Base-by-base conservation (phyloP, 1,284 basidiomycete species). In the Mycosarcoma maydis region DNA sequence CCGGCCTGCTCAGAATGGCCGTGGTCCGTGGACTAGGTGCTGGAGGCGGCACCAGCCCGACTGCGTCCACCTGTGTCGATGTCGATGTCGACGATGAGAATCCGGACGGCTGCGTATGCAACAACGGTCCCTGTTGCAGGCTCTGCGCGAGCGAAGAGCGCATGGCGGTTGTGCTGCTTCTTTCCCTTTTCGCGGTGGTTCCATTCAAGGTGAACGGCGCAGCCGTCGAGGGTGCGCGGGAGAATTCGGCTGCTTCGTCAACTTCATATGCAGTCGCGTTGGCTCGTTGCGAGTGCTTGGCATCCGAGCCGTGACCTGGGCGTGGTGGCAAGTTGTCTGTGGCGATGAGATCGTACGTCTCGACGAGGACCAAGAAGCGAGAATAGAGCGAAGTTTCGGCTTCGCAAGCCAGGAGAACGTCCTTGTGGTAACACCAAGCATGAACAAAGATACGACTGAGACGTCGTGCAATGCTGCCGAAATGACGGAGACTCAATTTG, bases 371-470 rank as follows among this genome's bases (percentile, higher is more conserved):
- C 48, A 91, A 86, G 85, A 98, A 98, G 65, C 94, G 90, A 26
- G 90, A 89, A 77, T 97, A 97, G 2, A 98, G 85, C 0, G 90
- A 90, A 6, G 90, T 93, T 82, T 97, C 92, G 3, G 89, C 90
- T 83, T 95, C 92, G 38, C 91, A 91, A 75, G 91, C 89, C 72
- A 92, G 89, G 76, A 94, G 97, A 0, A 89, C 87, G 76, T 95
- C 94, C 55, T 91, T 89, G 82, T 98, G 82, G 43, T 83, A 82
- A 37, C 71, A 77, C 84, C 92, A 95, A 1, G 94, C 92, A 82
- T 98, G 95, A 0, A 92, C 92, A 80, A 98, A 98, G 75, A 97
- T 94, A 42, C 95, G 88, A 6, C 93, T 93, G 3, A 98, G 87
- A 10, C 95, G 88, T 0, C 93, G 87, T 4, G 92, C 90, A 19